Percentiles rank a stretch among this genome's conserved stretches.
These are phyloP conservation scores for Solanum raphanifolium DNA, from an alignment of 257 asterid genomes.

Conservation along the genomic window DNA sequence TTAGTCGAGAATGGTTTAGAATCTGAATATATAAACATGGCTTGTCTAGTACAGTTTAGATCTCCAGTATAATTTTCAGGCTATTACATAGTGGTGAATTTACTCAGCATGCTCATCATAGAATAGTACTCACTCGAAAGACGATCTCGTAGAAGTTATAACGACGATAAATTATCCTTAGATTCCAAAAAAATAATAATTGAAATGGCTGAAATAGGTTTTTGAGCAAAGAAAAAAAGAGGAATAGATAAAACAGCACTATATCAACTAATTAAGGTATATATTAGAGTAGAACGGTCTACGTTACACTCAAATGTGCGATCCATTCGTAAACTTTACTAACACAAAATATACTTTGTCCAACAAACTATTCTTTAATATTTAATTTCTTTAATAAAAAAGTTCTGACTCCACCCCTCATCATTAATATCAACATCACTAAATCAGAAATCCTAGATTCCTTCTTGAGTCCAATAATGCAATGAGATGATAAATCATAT, in stretches of 20 bases:
- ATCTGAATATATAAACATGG: not conserved
- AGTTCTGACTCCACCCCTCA: not conserved
- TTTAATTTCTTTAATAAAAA: no score
- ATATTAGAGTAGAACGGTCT: accelerated
- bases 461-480: not conserved
- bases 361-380: no score
- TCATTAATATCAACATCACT: not conserved
- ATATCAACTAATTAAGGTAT: not conserved
- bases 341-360: not conserved
- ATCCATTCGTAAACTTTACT: no score
- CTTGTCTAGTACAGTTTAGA: no score
- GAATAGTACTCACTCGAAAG: not conserved
- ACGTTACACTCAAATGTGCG: no score
- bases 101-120: no score
- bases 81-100: not conserved
- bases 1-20: not conserved
- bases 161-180: accelerated
- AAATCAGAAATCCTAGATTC: not conserved
- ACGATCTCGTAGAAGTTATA: no score
- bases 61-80: no score
- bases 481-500: not conserved
- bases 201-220: not conserved
- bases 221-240: not conserved
- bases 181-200: no score
- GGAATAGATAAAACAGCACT: not conserved